phyloP scores from a whole-genome alignment of 2,329 filamentous ascomycete genomes.

The Cladosporium colombiae region DNA sequence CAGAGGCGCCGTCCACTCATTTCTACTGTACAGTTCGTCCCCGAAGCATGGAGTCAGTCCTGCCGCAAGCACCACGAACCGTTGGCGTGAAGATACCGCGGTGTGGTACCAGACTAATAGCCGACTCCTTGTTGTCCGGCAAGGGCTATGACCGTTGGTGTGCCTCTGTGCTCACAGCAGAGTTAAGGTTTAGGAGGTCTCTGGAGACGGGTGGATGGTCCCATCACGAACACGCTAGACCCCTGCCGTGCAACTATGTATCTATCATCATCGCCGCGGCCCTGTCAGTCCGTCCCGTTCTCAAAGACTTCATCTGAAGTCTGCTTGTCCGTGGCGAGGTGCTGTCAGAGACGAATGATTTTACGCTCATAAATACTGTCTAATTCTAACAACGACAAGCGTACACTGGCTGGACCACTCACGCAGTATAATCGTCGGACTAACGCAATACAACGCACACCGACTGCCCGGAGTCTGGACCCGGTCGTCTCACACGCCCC shows the following conservation, averaged over 20 bases:
- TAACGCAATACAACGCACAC: not conserved
- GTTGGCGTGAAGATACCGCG: conserved; percentile 18
- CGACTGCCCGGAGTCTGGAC: not conserved
- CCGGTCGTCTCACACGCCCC: not conserved
- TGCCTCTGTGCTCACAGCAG: not conserved
- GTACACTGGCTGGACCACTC: conserved; percentile 17
- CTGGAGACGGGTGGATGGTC: conserved; percentile 9
- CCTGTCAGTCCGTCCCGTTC: not conserved
- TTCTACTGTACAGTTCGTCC: not conserved
- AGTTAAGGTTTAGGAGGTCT: conserved; percentile 9
- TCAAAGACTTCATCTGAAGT: conserved; percentile 2
- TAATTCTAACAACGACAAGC: not conserved
- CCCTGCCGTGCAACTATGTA: conserved; percentile 6
- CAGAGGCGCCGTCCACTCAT: not conserved
- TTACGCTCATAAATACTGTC: not conserved
- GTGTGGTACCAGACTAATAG: conserved; percentile 10
- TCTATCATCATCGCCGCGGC: conserved; percentile 8
- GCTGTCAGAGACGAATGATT: not conserved
- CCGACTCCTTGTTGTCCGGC: conserved; percentile 14
- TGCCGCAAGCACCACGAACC: conserved; percentile 5
- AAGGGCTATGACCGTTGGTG: conserved; percentile 15
- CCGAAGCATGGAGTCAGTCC: conserved; percentile 6
- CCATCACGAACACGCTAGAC: conserved; percentile 4
- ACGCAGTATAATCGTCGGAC: not conserved
- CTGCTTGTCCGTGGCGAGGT: not conserved